Evolutionary conservation across 1,284 basidiomycete genomes (phyloP).

Genomic region (Xanthoconium separans): DNA sequence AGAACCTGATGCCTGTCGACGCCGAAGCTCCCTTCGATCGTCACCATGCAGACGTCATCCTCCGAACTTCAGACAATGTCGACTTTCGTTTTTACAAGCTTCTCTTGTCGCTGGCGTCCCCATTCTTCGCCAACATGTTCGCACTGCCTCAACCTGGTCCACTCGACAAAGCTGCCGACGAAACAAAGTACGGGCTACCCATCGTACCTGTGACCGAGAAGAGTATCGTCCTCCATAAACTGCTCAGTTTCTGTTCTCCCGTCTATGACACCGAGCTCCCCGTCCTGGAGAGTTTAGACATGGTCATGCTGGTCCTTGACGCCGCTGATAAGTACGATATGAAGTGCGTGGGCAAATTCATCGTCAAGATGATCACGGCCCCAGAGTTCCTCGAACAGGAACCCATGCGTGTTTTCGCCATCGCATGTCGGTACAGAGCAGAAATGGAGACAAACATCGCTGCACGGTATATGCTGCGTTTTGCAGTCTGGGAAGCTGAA

Average conservation of each 20-base stretch:
- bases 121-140: constrained; percentile 45
- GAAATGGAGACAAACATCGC: constrained; percentile 42
- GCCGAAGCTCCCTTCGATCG: constrained; percentile 33
- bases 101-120: constrained; percentile 39
- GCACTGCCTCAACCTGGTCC: constrained; percentile 35
- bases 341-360: constrained; percentile 35
- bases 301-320: constrained; percentile 36
- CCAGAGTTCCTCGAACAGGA: constrained; percentile 42
- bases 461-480: constrained; percentile 42
- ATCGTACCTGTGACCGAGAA: constrained; percentile 34
- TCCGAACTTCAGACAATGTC: constrained; percentile 39
- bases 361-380: constrained; percentile 36
- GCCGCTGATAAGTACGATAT: constrained; percentile 38
- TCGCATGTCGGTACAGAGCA: constrained; percentile 48
- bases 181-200: constrained; percentile 31
- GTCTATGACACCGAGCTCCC: constrained; percentile 31
- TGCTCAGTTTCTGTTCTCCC: constrained; percentile 33
- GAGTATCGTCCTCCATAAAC: constrained; percentile 28
- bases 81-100: constrained; percentile 39
- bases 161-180: constrained; percentile 29
- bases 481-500: constrained; percentile 36
- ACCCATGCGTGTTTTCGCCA: constrained; percentile 51
- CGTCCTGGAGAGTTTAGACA: constrained; percentile 28
- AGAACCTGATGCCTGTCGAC: constrained; percentile 19
- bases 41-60: constrained; percentile 36